These are phyloP conservation scores for Penicillium concentricum DNA, from an alignment of 2,329 filamentous ascomycete genomes.

Conservation along the genomic window DNA sequence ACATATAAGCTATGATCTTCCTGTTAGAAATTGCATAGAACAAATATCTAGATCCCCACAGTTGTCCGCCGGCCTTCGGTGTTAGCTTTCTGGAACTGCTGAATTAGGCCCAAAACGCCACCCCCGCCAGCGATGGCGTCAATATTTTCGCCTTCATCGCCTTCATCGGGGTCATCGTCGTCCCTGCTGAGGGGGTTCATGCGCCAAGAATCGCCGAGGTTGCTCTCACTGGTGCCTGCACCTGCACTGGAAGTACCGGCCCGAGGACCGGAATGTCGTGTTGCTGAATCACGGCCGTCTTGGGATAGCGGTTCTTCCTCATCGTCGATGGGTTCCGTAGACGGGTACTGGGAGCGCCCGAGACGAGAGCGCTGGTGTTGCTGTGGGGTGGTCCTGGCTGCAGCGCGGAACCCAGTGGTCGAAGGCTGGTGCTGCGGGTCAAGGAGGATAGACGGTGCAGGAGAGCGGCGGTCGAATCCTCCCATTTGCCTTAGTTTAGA, in stretches of 20 bases:
- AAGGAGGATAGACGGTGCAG: constrained; percentile 45
- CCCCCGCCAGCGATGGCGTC: constrained; percentile 49
- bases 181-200: constrained; percentile 43
- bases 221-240: constrained; percentile 52
- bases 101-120: constrained; percentile 64
- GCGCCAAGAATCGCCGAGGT: constrained; percentile 56
- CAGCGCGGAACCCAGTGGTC: constrained; percentile 36
- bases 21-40: not conserved
- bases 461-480: constrained; percentile 34
- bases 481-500: constrained; percentile 27
- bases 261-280: constrained; percentile 20
- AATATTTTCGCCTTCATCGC: constrained; percentile 50
- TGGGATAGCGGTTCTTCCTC: constrained; percentile 29
- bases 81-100: constrained; percentile 64
- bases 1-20: not conserved
- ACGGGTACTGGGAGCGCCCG: constrained; percentile 25
- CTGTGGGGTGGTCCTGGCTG: constrained; percentile 23
- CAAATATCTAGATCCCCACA: constrained; percentile 32
- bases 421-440: constrained; percentile 50
- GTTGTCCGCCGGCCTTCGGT: constrained; percentile 39
- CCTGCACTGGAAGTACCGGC: constrained; percentile 37
- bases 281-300: constrained; percentile 14
- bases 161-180: constrained; percentile 40
- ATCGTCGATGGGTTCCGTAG: constrained; percentile 32
- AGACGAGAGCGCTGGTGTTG: constrained; percentile 31